Percentiles rank a stretch among this genome's conserved stretches.
Conservation (phyloP, 2,329 filamentous ascomycete genomes). For the Thielaviopsis populi region DNA sequence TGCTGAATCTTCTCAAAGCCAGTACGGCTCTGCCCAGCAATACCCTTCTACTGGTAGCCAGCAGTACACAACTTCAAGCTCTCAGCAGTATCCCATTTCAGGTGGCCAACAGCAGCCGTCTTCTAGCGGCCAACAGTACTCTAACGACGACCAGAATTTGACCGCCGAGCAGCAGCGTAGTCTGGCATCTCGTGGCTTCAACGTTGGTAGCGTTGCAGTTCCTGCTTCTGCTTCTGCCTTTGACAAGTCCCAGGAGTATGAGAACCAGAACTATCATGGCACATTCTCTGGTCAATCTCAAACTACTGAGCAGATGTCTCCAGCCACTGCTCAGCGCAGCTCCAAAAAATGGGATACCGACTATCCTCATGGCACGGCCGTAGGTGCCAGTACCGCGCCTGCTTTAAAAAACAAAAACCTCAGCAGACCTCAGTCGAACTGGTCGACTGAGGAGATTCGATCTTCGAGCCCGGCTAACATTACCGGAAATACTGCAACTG, state of each 20-base stretch:
- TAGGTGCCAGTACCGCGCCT: background rate
- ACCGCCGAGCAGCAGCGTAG: constrained; percentile 1
- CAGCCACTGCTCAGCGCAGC: background rate
- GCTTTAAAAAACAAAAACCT: constrained; percentile 6
- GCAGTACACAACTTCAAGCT: too few relatives aligned
- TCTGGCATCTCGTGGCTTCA: constrained; percentile 4
- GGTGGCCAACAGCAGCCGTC: background rate
- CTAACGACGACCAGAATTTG: background rate
- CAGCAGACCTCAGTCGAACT: constrained; percentile 7
- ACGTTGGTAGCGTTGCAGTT: background rate
- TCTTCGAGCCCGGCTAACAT: background rate
- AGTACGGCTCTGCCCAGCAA: background rate
- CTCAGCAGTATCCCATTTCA: too few relatives aligned
- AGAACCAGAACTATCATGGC: background rate
- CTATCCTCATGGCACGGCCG: background rate
- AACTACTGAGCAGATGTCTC: background rate
- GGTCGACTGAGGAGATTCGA: constrained; percentile 16
- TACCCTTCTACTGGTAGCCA: background rate
- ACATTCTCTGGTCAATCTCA: background rate
- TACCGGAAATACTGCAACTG: background rate
- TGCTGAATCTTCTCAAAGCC: constrained; percentile 5
- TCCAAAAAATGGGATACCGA: constrained; percentile 7
- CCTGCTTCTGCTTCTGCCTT: background rate
- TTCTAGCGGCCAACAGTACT: background rate
- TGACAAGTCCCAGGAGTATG: background rate